phyloP scores from a whole-genome alignment of 345 rosid species.

The Syzygium aromaticum region DNA sequence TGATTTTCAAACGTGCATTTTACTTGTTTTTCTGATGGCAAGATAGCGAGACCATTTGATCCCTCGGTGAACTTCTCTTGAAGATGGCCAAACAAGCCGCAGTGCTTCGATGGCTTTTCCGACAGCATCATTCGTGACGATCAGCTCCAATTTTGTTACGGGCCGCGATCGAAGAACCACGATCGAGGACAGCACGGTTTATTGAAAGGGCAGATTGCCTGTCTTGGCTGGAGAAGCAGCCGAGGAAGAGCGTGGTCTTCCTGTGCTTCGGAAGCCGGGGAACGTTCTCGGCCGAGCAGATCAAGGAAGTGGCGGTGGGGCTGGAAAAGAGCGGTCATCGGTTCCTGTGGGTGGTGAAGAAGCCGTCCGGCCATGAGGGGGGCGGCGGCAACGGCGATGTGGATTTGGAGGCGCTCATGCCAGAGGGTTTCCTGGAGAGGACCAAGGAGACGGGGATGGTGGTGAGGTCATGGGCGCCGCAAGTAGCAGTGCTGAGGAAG shows the following conservation, averaged over 20 bases:
- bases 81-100: background rate
- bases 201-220: background rate
- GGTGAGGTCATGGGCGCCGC: slow-evolving; percentile 7
- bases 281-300: background rate
- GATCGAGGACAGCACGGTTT: background rate
- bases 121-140: background rate
- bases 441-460: slow-evolving; percentile 5
- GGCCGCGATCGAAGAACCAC: background rate
- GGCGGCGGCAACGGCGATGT: background rate
- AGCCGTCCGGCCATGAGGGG: background rate
- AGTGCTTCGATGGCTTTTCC: background rate
- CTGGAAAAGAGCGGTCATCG: slow-evolving; percentile 8
- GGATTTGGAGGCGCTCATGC: background rate
- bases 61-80: background rate
- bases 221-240: slow-evolving; percentile 13
- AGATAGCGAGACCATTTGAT: background rate
- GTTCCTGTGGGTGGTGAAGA: slow-evolving; percentile 16
- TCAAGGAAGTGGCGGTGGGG: slow-evolving; percentile 10
- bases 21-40: background rate
- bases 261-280: slow-evolving; percentile 14
- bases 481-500: slow-evolving; percentile 5
- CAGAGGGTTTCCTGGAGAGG: slow-evolving; percentile 9
- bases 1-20: background rate
- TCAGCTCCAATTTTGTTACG: background rate
- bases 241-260: slow-evolving; percentile 10